Evolutionary conservation across 441 rosid species (phyloP), one percentile per base, ranked within the genome.

Genomic region (Croton setiger): DNA sequence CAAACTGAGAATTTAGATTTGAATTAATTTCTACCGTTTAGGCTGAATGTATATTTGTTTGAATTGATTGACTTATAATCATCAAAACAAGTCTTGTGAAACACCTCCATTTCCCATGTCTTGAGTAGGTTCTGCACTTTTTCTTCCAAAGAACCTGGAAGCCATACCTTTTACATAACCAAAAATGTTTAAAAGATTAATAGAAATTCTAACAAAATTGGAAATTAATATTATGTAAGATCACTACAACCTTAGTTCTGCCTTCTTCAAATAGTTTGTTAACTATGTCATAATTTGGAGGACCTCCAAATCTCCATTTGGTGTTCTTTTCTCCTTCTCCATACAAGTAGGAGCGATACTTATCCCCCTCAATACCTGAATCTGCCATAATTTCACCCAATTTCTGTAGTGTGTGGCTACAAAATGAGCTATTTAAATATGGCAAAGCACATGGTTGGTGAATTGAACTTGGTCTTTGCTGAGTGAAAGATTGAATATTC

Each of bases 61-160:
- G 68, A 78, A 69, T 88, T 78, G 44, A 79, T 37, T 21, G 83
- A 54, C 49, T 84, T 88, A 21, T 36, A 69, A 61, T 88, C 87
- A 15, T 75, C 73, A 73, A 66, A 74, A 53, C 49, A 18, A 12
- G 76, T 67, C 64, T 88, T 88, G 67, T 88, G 68, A 64, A 88
- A 80, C 62, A 84, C 35, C 66, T 88, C 93, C 90, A 86, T 88
- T 63, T 88, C 91, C 89, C 86, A 88, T 55, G 88, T 80, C 77
- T 86, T 86, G 11, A 88, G 72, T 7, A 84, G 85, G 75, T 86
- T 83, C 74, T 88, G 93, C 6, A 86, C 88, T 36, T 82, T 75
- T 56, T 88, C 91, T 64, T 82, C 88, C 2, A 86, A 71, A 4
- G 93, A 88, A 31, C 89, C 89, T 0, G 85, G 59, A 41, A 89